These are phyloP conservation scores for Leptosphaerulina australis DNA, from an alignment of 2,329 filamentous ascomycete genomes.

Conservation along the genomic window DNA sequence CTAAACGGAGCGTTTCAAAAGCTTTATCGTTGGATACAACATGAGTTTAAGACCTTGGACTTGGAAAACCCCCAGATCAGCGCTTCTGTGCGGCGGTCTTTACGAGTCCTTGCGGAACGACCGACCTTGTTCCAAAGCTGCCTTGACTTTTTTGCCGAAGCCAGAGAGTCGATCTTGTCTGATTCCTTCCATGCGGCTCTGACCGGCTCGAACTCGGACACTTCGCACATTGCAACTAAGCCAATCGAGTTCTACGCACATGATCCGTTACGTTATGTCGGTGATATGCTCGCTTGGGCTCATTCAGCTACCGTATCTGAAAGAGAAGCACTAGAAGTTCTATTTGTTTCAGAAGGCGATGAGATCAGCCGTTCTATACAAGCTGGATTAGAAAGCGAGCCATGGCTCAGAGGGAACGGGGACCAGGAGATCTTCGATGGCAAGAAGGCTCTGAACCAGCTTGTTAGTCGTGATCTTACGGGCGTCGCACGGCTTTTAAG, in stretches of 20 bases:
- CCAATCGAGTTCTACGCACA: slow-evolving; percentile 94
- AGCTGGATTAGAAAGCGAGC: slow-evolving; percentile 78
- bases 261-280: slow-evolving; percentile 87
- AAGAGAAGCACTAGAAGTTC: slow-evolving; percentile 84
- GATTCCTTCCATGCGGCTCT: slow-evolving; percentile 89
- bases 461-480: slow-evolving; percentile 84
- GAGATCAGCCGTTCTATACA: slow-evolving; percentile 84
- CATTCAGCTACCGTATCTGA: slow-evolving; percentile 95
- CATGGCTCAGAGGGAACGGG: slow-evolving; percentile 71
- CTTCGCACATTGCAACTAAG: slow-evolving; percentile 66
- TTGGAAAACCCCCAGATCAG: slow-evolving; percentile 94
- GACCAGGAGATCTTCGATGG: slow-evolving; percentile 72
- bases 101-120: slow-evolving; percentile 86
- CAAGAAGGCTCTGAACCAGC: slow-evolving; percentile 77
- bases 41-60: slow-evolving; percentile 89
- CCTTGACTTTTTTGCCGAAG: slow-evolving; percentile 89
- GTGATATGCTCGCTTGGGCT: slow-evolving; percentile 97
- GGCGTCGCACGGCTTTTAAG: slow-evolving; percentile 84
- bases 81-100: slow-evolving; percentile 77
- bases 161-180: slow-evolving; percentile 82
- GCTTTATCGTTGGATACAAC: slow-evolving; percentile 92
- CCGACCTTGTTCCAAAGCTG: slow-evolving; percentile 92
- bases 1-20: slow-evolving; percentile 93
- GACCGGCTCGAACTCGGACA: slow-evolving; percentile 70
- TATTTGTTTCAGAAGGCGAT: slow-evolving; percentile 90